These are phyloP conservation scores for Oenanthe sinensis DNA, from an alignment of 129 eudicot species.

Conservation along the genomic window DNA sequence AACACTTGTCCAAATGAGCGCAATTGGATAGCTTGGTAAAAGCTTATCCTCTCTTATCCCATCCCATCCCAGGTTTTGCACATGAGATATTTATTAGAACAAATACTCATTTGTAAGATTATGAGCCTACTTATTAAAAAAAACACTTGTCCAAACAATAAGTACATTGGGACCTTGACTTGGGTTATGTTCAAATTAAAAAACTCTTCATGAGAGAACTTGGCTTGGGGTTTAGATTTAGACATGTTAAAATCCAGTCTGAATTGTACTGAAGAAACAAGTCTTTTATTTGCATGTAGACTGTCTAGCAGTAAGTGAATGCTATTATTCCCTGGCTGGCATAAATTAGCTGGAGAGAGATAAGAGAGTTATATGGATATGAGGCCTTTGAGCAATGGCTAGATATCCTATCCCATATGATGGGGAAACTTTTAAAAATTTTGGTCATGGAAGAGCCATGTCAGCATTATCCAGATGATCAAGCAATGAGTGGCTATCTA, in stretches of 20 bases:
- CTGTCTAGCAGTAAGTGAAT: not conserved
- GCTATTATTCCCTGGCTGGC: not conserved
- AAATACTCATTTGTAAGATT: no score
- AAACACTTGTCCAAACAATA: not conserved
- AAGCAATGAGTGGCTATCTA: slow-evolving; percentile 48
- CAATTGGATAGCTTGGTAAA: no score
- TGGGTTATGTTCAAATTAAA: no score
- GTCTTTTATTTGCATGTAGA: not conserved
- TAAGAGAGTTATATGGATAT: not conserved
- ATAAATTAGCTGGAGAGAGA: not conserved
- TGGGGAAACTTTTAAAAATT: slow-evolving; percentile 14
- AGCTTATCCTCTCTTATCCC: no score
- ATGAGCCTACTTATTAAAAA: no score
- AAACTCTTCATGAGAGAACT: no score
- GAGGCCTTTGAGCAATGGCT: slow-evolving; percentile 1
- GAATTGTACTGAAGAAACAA: not conserved
- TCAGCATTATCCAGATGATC: slow-evolving; percentile 59
- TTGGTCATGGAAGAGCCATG: slow-evolving; percentile 53
- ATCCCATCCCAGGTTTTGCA: no score
- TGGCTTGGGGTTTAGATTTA: no score
- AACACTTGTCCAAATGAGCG: not conserved
- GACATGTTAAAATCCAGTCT: not conserved
- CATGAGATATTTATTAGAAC: no score
- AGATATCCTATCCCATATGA: slow-evolving; percentile 12
- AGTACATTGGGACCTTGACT: no score